phyloP scores from a whole-genome alignment of 2,329 filamentous ascomycete species.

The Cercospora beticola region DNA sequence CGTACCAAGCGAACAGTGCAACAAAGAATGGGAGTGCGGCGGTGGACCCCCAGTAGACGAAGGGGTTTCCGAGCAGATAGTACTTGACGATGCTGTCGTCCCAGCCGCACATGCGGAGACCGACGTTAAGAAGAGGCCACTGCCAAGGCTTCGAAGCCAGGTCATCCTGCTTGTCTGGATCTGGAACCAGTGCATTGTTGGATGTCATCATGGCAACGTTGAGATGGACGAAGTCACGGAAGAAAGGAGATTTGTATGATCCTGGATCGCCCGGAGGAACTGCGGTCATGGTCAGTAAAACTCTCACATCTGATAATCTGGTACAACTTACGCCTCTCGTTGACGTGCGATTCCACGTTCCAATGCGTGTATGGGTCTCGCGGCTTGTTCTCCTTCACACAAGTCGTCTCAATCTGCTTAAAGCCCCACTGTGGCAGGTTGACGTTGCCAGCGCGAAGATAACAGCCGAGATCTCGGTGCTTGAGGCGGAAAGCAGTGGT shows the following conservation, averaged over 20 bases:
- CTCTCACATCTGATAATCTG: neutral
- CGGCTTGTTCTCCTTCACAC: constrained; percentile 88
- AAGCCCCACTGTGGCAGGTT: constrained; percentile 99
- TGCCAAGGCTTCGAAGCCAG: constrained; percentile 97
- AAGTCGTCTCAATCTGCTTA: constrained; percentile 98
- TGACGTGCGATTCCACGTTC: constrained; percentile 95
- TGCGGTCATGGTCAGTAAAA: constrained; percentile 45
- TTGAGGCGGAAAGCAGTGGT: constrained; percentile 89
- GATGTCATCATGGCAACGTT: constrained; percentile 99
- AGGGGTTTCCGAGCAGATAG: constrained; percentile 93
- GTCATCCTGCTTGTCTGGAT: constrained; percentile 98
- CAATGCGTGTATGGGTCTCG: constrained; percentile 95
- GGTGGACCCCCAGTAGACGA: constrained; percentile 94
- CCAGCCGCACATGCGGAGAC: constrained; percentile 98
- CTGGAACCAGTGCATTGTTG: constrained; percentile 95
- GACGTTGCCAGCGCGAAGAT: constrained; percentile 89
- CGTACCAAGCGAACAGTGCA: constrained; percentile 76
- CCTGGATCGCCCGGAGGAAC: constrained; percentile 86
- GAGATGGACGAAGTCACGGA: constrained; percentile 95
- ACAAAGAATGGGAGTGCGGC: constrained; percentile 71
- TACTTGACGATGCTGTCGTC: constrained; percentile 95
- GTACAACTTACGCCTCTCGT: constrained; percentile 76
- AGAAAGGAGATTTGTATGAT: constrained; percentile 93
- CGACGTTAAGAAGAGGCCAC: constrained; percentile 93
- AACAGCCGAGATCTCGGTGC: constrained; percentile 81